A percentile compares a stretch with the other conserved stretches of the same genome.
Evolutionary conservation across 164 flowering plant genomes (phyloP).

Genomic region (Stephania yunnanensis): DNA sequence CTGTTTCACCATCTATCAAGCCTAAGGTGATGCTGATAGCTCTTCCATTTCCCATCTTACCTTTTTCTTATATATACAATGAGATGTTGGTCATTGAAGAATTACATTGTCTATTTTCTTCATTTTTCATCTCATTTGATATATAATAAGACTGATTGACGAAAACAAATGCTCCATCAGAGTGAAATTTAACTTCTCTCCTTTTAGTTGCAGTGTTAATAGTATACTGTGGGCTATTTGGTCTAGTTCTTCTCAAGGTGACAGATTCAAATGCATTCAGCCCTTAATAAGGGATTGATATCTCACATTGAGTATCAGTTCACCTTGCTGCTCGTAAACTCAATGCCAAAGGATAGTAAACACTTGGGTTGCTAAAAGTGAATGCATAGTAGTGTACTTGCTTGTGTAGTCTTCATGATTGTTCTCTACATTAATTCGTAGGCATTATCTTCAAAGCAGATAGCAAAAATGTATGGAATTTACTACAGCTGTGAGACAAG

Average conservation of each 20-base stretch:
- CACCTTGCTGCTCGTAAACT: neutral
- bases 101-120: neutral
- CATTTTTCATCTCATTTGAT: neutral
- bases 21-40: conserved; percentile 37
- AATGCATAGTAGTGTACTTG: neutral
- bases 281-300: neutral
- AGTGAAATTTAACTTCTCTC: neutral
- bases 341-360: neutral
- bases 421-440: neutral
- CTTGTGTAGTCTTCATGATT: neutral
- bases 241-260: neutral
- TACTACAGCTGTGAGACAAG: neutral
- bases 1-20: conserved; percentile 37
- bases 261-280: neutral
- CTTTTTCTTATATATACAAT: neutral
- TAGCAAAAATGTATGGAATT: neutral
- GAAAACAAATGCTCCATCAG: neutral
- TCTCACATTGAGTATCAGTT: neutral
- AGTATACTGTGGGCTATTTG: neutral
- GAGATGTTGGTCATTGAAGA: neutral
- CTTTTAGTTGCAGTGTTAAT: neutral
- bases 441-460: neutral
- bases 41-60: neutral
- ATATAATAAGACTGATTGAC: neutral
- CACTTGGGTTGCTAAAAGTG: neutral